Conservation (phyloP, 108 stramenopile genomes). For the Seminavis robusta region DNA sequence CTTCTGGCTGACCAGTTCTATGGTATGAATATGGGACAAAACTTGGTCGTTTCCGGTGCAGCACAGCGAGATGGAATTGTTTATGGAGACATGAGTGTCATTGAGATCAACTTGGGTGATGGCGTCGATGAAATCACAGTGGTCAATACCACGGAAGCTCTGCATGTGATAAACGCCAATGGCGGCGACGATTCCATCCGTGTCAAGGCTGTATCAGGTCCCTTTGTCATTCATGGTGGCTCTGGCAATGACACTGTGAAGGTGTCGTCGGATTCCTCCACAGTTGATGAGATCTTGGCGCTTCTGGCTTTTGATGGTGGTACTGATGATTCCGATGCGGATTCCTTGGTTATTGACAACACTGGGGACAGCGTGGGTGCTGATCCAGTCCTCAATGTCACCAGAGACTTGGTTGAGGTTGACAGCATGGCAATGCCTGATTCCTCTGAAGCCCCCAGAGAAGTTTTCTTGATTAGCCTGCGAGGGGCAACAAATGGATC, state of each 20-base stretch:
- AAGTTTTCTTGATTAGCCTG: slow-evolving; percentile 12
- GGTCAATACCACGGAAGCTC: slow-evolving; percentile 17
- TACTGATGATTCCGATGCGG: not conserved
- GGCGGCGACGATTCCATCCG: slow-evolving; percentile 17
- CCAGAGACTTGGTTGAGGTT: slow-evolving; percentile 20
- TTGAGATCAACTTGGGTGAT: slow-evolving; percentile 27
- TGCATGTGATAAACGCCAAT: slow-evolving; percentile 26
- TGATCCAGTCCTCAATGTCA: slow-evolving; percentile 27
- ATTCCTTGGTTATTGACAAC: slow-evolving; percentile 24
- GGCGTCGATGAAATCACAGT: slow-evolving; percentile 24
- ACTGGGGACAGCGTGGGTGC: not conserved
- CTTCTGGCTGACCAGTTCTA: slow-evolving; percentile 7
- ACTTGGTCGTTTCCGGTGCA: slow-evolving; percentile 7
- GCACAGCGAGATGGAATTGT: slow-evolving; percentile 15
- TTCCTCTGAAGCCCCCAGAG: not conserved
- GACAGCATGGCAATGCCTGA: slow-evolving; percentile 20
- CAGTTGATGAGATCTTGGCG: slow-evolving; percentile 14
- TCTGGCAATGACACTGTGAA: slow-evolving; percentile 19
- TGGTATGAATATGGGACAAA: slow-evolving; percentile 32
- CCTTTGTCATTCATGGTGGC: slow-evolving; percentile 28
- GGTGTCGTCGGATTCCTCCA: slow-evolving; percentile 24
- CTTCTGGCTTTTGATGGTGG: slow-evolving; percentile 36
- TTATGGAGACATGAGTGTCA: slow-evolving; percentile 22
- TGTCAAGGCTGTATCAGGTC: slow-evolving; percentile 23
- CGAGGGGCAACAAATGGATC: slow-evolving; percentile 14